A percentile compares a stretch with the other conserved stretches of the same genome.
These are phyloP conservation scores for Melaleuca quinquenervia DNA, from an alignment of 345 rosid genomes.

Conservation along the genomic window DNA sequence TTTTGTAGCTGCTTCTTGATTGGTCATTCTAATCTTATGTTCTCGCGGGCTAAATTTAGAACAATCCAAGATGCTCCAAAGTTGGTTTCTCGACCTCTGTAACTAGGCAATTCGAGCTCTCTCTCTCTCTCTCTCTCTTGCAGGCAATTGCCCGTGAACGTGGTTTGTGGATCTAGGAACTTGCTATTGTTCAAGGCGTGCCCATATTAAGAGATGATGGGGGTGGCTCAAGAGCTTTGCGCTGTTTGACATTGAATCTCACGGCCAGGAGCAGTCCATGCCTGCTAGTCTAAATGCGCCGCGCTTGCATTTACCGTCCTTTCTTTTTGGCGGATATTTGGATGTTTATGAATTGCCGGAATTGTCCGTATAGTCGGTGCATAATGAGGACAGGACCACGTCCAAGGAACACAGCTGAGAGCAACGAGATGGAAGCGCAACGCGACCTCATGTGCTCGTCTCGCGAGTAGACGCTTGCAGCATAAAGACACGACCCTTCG, in stretches of 20 bases:
- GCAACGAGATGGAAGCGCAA: background rate
- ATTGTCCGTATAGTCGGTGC: background rate
- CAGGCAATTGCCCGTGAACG: background rate
- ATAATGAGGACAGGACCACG: too few species aligned
- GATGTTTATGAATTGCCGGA: background rate
- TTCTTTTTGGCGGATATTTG: background rate
- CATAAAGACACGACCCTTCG: background rate
- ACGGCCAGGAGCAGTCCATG: background rate
- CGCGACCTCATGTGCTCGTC: background rate
- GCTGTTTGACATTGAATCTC: background rate
- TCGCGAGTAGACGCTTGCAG: background rate
- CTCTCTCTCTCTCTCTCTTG: background rate
- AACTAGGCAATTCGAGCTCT: background rate
- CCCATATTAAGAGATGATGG: background rate
- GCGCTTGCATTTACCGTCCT: background rate
- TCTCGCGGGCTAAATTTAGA: background rate
- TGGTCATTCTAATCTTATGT: background rate
- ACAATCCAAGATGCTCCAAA: background rate
- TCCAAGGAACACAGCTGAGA: too few species aligned
- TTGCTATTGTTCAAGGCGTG: background rate
- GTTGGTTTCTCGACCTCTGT: background rate
- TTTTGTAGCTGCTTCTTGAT: background rate
- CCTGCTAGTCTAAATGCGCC: background rate
- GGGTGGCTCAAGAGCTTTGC: background rate
- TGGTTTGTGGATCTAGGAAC: rapidly evolving